Base-by-base conservation (phyloP, 352 stramenopile genomes). In the Globisporangium rhizosaccharum region DNA sequence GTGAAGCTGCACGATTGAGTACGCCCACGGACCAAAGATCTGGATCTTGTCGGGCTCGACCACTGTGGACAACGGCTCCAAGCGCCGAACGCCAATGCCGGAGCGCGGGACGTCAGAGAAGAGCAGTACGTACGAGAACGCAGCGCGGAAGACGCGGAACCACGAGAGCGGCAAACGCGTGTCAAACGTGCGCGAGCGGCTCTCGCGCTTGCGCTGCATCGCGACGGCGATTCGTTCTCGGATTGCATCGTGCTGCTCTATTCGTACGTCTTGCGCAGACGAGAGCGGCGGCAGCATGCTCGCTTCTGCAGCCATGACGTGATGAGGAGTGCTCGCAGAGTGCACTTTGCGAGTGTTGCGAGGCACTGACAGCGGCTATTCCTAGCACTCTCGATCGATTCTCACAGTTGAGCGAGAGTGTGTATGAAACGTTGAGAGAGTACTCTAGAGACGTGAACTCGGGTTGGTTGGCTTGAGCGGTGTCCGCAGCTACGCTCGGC, bases 121-220 rank as follows among this genome's bases (percentile, higher is more conserved):
- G 23, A 23, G 23, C 23, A 23, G 23, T 23, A 30, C 23, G 37
- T 49, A 55, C 18, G 56, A 61, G 18, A 61, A 36, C n/a, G 26
- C 23, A 18, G 45, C 30, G 12, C 14, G 36, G 15, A 61, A 41
- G 36, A 61, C 23, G 18, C 56, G 46, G 17, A 39, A 3, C 46
- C 28, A 48, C 2, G 33, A 55, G 56, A 42, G 25, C 10, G 42
- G 42, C 25, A 59, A 25, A 5, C 36, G 42, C 8, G 12, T 10
- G 23, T 52, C 53, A 17, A 51, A 59, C 41, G 45, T n/a, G 17
- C 14, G 11, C 26, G 53, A 42, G 28, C 42, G 53, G 18, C 10
- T 17, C 26, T 20, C 12, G 42, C 53, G 53, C 53, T 59, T 59
- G 28, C 2, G 41, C 30, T 44, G 30, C 53, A 57, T 57, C 6